phyloP scores from a whole-genome alignment of 2,329 filamentous ascomycete species.

The Trichoderma sp. region DNA sequence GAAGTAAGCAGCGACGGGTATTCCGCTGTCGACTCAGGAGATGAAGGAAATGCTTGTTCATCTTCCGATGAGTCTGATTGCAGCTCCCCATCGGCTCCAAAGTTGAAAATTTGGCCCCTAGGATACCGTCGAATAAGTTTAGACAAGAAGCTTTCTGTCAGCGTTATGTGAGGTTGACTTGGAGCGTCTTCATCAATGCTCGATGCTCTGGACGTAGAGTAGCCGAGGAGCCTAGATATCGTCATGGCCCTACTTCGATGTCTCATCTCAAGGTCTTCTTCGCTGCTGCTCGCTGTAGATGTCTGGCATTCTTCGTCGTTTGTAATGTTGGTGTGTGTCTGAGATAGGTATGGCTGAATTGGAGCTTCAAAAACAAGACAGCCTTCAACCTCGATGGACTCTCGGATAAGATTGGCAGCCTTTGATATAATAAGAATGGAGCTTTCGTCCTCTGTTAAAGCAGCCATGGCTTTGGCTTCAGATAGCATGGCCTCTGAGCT shows the following conservation, averaged over 20 bases:
- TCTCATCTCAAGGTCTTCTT: conserved; percentile 25
- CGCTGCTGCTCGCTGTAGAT: conserved; percentile 30
- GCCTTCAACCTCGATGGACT: conserved; percentile 46
- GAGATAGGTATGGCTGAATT: conserved; percentile 31
- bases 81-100: conserved; percentile 42
- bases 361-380: conserved; percentile 40
- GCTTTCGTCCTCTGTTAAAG: conserved; percentile 12
- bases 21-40: not conserved
- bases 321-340: not conserved
- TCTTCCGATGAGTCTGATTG: conserved; percentile 37
- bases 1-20: not conserved
- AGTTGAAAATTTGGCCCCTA: conserved; percentile 49
- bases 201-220: conserved; percentile 39
- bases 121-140: conserved; percentile 49
- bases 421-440: conserved; percentile 41
- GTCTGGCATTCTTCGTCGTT: conserved; percentile 27
- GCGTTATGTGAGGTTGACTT: conserved; percentile 25
- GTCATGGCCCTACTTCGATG: conserved; percentile 16
- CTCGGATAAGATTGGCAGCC: conserved; percentile 46
- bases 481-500: not conserved
- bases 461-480: not conserved
- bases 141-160: conserved; percentile 45
- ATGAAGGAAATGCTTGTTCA: conserved; percentile 15
- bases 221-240: conserved; percentile 42
- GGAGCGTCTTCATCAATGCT: conserved; percentile 37